These are phyloP conservation scores for Colletotrichum graminicola DNA, from an alignment of 2,329 filamentous ascomycete genomes.

Conservation along the genomic window DNA sequence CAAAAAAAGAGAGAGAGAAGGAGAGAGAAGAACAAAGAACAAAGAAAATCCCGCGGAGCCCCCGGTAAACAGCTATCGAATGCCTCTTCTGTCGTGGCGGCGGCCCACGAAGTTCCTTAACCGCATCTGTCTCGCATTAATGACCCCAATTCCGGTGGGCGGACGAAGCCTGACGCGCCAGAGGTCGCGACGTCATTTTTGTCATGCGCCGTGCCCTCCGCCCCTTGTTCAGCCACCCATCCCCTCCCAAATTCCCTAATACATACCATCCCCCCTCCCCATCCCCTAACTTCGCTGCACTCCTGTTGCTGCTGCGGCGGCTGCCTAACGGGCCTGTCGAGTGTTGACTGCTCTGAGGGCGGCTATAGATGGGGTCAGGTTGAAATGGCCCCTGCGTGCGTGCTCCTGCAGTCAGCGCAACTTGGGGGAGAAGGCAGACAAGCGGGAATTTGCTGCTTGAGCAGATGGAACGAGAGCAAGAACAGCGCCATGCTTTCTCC, in stretches of 20 bases:
- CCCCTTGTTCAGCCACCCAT: slow-evolving; percentile 6
- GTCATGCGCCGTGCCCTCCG: slow-evolving; percentile 5
- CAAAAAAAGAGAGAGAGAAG: background rate
- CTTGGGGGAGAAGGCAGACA: background rate
- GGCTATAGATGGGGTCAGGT: background rate
- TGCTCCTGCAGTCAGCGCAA: background rate
- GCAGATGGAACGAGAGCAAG: slow-evolving; percentile 25
- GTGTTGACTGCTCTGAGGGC: background rate
- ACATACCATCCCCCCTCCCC: background rate
- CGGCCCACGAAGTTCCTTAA: slow-evolving; percentile 28
- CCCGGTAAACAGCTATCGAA: slow-evolving; percentile 25
- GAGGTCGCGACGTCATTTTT: slow-evolving; percentile 39
- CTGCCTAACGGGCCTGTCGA: background rate
- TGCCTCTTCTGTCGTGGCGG: slow-evolving; percentile 5
- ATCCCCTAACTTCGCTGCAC: background rate
- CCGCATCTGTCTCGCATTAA: slow-evolving; percentile 40
- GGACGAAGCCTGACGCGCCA: slow-evolving; percentile 27
- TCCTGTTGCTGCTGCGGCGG: background rate
- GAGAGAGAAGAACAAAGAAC: background rate
- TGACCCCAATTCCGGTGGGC: slow-evolving; percentile 14
- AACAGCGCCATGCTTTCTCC: slow-evolving; percentile 14
- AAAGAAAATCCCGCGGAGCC: slow-evolving; percentile 7
- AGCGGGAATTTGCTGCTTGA: background rate
- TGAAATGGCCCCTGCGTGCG: slow-evolving; percentile 2
- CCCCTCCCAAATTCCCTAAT: background rate